Conservation (phyloP, 2,329 filamentous ascomycete species). For the Pestalotiopsis fici region DNA sequence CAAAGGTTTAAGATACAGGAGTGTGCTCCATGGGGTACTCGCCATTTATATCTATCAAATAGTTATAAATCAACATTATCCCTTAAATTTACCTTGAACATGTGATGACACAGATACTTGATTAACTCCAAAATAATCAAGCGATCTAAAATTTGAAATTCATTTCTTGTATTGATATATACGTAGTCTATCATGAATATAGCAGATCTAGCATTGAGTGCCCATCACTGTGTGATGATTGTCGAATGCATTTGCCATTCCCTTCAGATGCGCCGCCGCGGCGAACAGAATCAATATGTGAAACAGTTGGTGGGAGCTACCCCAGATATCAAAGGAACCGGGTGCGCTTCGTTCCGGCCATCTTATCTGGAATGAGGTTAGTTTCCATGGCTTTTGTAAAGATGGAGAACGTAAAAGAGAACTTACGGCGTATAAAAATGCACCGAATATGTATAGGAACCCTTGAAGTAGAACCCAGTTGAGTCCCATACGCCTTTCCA, state of each 20-base stretch:
- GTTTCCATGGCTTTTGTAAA: neutral
- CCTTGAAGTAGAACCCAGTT: constrained; percentile 81
- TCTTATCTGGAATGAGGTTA: constrained; percentile 52
- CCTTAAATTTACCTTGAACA: too few species aligned
- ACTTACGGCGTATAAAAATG: constrained; percentile 79
- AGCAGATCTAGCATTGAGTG: constrained; percentile 41
- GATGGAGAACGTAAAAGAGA: neutral
- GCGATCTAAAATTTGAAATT: too few species aligned
- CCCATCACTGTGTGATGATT: constrained; percentile 69
- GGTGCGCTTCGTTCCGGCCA: constrained; percentile 82
- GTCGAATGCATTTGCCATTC: constrained; percentile 83
- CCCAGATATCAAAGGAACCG: constrained; percentile 84
- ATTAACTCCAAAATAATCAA: too few species aligned
- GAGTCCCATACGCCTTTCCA: constrained; percentile 76
- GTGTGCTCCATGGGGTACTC: too few species aligned
- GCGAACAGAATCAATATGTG: constrained; percentile 86
- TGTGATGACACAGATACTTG: too few species aligned
- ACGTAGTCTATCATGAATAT: neutral
- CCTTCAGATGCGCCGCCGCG: constrained; percentile 77
- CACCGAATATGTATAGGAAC: constrained; percentile 81
- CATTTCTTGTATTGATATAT: neutral
- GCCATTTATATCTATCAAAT: too few species aligned
- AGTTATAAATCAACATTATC: too few species aligned
- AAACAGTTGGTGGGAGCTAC: constrained; percentile 94
- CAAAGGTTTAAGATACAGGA: neutral